Base-by-base conservation (phyloP, 139 green algal species). In the Closterium sp. region DNA sequence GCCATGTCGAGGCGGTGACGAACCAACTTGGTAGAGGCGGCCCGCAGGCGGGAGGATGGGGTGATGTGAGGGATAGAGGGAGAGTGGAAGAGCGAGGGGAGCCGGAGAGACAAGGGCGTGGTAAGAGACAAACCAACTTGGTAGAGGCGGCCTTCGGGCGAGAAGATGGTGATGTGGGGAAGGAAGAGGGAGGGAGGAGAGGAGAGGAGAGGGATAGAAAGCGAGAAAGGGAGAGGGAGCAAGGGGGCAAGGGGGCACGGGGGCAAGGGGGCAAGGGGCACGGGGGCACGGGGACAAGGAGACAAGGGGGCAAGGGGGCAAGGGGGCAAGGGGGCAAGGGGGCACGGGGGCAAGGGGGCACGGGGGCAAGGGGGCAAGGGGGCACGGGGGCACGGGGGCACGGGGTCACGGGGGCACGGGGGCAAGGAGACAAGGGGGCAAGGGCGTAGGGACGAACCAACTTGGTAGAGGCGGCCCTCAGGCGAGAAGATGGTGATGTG, bases 401-500 rank as follows among this genome's bases (percentile, higher is more conserved):
- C n/a, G n/a, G n/a, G n/a, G n/a, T n/a, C n/a, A n/a, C n/a, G n/a
- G n/a, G n/a, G n/a, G n/a, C n/a, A n/a, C n/a, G 43, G 43, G 43
- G 23, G 43, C 12, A 66, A 6, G 6, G 36, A 6, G 36, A 55
- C 5, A 16, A 1, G 12, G 43, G 23, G 43, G 21, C 9, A 69
- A 69, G 43, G 43, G 43, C 43, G 43, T 69, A 69, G 43, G 12
- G 43, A 86, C 64, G 16, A 32, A 36, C 81, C 81, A 33, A 86
- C 81, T 86, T 86, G 81, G 81, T 98, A 99, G 0, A 99, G 95
- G 25, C 97, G 91, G 7, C 97, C 97, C 88, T 99, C 97, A 3
- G 97, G 97, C 66, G 96, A 98, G 93, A 99, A 99, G 93, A 99
- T 98, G 33, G 97, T 99, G 91, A 99, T 99, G 89, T 98, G 97